Base-by-base conservation (phyloP, 768 basidiomycete species). In the Xerocomellus amylosporus region DNA sequence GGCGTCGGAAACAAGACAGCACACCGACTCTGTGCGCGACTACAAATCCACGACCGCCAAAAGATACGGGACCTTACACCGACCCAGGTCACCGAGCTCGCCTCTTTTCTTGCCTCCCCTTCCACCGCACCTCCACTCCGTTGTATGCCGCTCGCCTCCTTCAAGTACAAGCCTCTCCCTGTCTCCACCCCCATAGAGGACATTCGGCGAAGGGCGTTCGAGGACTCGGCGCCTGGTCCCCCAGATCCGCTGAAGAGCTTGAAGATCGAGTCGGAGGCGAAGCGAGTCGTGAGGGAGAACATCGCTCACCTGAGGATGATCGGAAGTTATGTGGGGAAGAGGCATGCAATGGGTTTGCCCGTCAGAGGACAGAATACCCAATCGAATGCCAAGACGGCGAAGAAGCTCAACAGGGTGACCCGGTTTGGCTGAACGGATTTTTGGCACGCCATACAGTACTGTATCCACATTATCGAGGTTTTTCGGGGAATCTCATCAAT, bases 301-400 rank as follows among this genome's bases (percentile, higher is more conserved):
- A 95, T 99, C 69, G 85, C 83, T 6, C 94, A 97, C 74, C 85
- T 94, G 72, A 78, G 92, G 57, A 88, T 88, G 81, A 93, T 98
- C 71, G 96, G 96, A 45, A 93, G 88, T 61, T 95, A 96, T 71
- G 84, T 92, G 47, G 97, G 97, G 46, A 84, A 85, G 77, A 77
- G 94, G 71, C 96, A 98, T 70, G 93, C 93, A 8, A 92, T 94
- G 86, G 84, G 86, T 54, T 73, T 96, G 42, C 96, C 96, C 4
- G 96, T 98, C 56, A 82, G 96, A 71, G 96, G 96, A 53, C 96
- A 98, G 74, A 87, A 87, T 51, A 98, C 95, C 5, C 87, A 86
- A 71, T 87, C 81, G 51, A 98, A 98, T 66, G 93, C 92, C 49
- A 84, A 79, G 73, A 96, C 93, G 42, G 96, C 96, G 33, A 87